Evolutionary conservation across 2,329 filamentous ascomycete species (phyloP).

Genomic region (Penicillium polonicum): DNA sequence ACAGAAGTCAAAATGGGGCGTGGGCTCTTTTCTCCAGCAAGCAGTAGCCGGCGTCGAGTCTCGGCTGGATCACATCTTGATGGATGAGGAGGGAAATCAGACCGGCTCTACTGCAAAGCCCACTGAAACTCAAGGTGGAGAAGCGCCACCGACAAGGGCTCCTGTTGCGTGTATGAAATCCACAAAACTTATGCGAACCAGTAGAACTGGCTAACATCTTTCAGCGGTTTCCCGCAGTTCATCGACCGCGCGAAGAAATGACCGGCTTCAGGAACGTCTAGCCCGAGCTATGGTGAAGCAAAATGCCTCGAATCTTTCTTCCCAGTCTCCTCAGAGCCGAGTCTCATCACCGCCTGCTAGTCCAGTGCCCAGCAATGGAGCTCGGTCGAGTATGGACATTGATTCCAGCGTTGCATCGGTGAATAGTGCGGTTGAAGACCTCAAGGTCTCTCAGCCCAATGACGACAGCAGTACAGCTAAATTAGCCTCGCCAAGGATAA

Average conservation of each 20-base stretch:
- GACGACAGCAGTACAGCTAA: constrained; percentile 12
- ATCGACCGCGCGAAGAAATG: constrained; percentile 67
- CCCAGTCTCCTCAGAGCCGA: constrained; percentile 50
- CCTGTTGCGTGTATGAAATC: constrained; percentile 31
- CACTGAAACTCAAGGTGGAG: constrained; percentile 37
- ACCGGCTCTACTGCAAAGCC: constrained; percentile 28
- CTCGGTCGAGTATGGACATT: constrained; percentile 40
- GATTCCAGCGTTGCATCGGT: constrained; percentile 28
- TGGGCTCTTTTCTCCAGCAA: constrained; percentile 70
- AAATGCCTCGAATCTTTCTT: constrained; percentile 51
- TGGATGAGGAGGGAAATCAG: constrained; percentile 66
- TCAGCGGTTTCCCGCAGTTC: constrained; percentile 60
- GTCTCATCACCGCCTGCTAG: constrained; percentile 55
- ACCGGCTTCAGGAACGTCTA: constrained; percentile 82
- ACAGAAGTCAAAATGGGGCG: constrained; percentile 67
- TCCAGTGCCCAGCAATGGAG: constrained; percentile 46
- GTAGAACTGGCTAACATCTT: constrained; percentile 25
- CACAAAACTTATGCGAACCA: not conserved
- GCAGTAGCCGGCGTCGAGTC: constrained; percentile 94
- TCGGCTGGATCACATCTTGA: constrained; percentile 83
- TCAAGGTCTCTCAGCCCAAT: constrained; percentile 12
- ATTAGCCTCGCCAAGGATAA: constrained; percentile 23
- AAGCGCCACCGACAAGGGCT: constrained; percentile 24
- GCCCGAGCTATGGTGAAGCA: constrained; percentile 82
- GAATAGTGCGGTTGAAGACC: constrained; percentile 24